These are phyloP conservation scores for Candida berthetii DNA, from an alignment of 805 yeast species.

Conservation along the genomic window DNA sequence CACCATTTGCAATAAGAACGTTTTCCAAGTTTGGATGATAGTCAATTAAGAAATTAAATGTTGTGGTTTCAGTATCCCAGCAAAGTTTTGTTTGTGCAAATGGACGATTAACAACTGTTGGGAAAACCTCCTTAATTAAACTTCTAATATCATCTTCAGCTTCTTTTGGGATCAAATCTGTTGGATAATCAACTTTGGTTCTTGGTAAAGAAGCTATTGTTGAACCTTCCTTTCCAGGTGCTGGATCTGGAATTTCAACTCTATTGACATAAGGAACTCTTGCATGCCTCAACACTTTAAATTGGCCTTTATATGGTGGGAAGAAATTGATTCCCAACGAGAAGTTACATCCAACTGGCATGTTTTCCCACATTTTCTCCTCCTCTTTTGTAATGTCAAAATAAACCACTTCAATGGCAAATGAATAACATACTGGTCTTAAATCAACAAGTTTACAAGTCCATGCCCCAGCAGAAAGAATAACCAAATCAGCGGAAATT, in stretches of 20 bases:
- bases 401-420: conserved; percentile 13
- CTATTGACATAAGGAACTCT: conserved; percentile 8
- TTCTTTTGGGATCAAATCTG: conserved; percentile 10
- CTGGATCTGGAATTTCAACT: neutral
- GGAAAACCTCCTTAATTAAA: conserved; percentile 22
- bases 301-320: conserved; percentile 10
- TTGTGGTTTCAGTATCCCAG: conserved; percentile 27
- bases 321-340: conserved; percentile 11
- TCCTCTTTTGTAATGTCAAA: conserved; percentile 8
- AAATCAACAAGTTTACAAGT: conserved; percentile 10
- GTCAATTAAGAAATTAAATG: conserved; percentile 23
- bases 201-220: conserved; percentile 8
- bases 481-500: conserved; percentile 5
- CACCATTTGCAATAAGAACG: conserved; percentile 25
- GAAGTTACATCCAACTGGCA: conserved; percentile 11
- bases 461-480: conserved; percentile 14
- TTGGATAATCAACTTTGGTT: conserved; percentile 7
- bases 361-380: conserved; percentile 3
- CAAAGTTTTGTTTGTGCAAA: conserved; percentile 28
- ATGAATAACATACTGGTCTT: conserved; percentile 4
- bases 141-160: conserved; percentile 9
- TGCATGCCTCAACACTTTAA: conserved; percentile 8
- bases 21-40: conserved; percentile 19
- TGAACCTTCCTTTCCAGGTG: neutral
- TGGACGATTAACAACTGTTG: conserved; percentile 6